A percentile compares a stretch with the other conserved stretches of the same genome.
phyloP scores from a whole-genome alignment of 805 yeast genomes.

The Wickerhamomyces pijperi region DNA sequence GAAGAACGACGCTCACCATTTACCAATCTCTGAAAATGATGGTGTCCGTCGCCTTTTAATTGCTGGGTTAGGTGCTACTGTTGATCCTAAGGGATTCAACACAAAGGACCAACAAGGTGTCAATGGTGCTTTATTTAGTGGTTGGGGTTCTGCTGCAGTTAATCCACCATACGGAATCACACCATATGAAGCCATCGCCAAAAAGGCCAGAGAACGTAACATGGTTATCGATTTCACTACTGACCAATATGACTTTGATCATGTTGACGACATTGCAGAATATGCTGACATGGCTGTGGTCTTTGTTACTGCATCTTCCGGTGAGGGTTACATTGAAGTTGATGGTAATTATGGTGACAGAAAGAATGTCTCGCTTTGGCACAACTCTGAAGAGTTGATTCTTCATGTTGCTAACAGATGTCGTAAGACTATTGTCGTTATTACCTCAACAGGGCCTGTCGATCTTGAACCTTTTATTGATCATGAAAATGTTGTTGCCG shows the following conservation, averaged over 20 bases:
- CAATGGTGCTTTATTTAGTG: slow-evolving; percentile 44
- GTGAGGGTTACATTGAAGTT: slow-evolving; percentile 48
- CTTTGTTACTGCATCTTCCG: slow-evolving; percentile 42
- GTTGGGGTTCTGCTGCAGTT: slow-evolving; percentile 59
- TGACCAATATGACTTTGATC: slow-evolving; percentile 35
- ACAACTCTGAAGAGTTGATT: slow-evolving; percentile 45
- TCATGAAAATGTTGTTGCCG: slow-evolving; percentile 46
- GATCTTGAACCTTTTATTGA: slow-evolving; percentile 46
- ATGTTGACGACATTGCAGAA: slow-evolving; percentile 33
- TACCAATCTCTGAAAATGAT: slow-evolving; percentile 38
- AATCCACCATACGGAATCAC: slow-evolving; percentile 45
- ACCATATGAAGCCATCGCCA: slow-evolving; percentile 44
- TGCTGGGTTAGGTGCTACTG: slow-evolving; percentile 44
- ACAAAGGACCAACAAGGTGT: slow-evolving; percentile 41
- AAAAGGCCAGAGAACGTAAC: slow-evolving; percentile 32
- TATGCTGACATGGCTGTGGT: slow-evolving; percentile 43
- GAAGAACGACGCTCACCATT: slow-evolving; percentile 37
- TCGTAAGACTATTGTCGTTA: slow-evolving; percentile 44
- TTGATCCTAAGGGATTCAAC: slow-evolving; percentile 39
- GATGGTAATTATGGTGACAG: slow-evolving; percentile 53
- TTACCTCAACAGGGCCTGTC: slow-evolving; percentile 52
- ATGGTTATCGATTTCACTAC: slow-evolving; percentile 33
- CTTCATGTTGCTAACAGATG: slow-evolving; percentile 36
- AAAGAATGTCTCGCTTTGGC: slow-evolving; percentile 42
- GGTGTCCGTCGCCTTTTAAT: slow-evolving; percentile 30